Base-by-base conservation (phyloP, 371 early-diverging fungal genomes). In the Mortierella sp. region DNA sequence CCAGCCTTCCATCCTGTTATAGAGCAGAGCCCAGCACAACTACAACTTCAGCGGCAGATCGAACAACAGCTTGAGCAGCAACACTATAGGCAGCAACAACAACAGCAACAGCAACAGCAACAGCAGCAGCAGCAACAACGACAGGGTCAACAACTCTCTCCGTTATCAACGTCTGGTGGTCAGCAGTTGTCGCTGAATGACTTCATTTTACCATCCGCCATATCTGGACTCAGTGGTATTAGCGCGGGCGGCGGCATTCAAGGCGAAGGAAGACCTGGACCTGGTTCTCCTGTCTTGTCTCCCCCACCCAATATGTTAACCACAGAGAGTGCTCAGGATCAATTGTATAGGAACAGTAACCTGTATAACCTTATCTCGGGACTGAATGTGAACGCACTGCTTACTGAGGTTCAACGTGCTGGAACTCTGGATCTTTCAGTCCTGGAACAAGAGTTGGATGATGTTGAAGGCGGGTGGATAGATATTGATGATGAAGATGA, bases 391-490 rank as follows among this genome's bases (percentile, higher is more conserved):
- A 80, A 80, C 35, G 69, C 80, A 20, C 32, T 80, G 0, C 54
- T 80, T 39, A 80, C 80, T 6, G 80, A 80, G 54, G 72, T 80
- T 26, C 80, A 80, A 24, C 67, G 75, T 1, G 80, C 80, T 1
- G 80, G 80, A 22, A 80, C 80, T 28, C 55, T 80, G 59, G 80
- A 80, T 45, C 55, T 80, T 5, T 75, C 75, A 22, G 72, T 67
- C 0, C 47, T 80, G 40, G 80, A 80, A 32, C 75, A 75, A 39
- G 80, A 80, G 47, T 47, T 80, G 66, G 75, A 75, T 35, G 80
- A 72, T 62, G 80, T 80, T 16, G 80, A 80, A n/a, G 80, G 80
- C 6, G 80, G 80, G 4, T 80, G 80, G 80, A 54, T 80, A 24
- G 80, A 80, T 43, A 75, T 80, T 45, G 74, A 73, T 0, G 73